Conservation (phyloP, 345 rosid genomes). For the Euclidium syriacum region DNA sequence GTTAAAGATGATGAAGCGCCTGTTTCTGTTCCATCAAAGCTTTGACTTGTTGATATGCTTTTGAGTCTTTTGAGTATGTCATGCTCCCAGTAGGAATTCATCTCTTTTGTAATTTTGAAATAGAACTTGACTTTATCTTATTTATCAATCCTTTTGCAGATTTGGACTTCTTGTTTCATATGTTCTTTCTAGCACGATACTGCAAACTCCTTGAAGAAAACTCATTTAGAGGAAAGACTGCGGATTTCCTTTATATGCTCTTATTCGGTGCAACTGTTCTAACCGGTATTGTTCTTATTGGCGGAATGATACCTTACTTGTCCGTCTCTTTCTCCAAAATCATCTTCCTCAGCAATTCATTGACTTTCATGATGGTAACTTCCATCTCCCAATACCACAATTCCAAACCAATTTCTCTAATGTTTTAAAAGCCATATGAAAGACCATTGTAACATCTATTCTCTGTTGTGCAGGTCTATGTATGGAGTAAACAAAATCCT, state of each 20-base stretch:
- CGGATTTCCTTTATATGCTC: constrained; percentile 96
- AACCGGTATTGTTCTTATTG: constrained; percentile 75
- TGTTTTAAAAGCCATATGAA: not conserved
- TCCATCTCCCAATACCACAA: not conserved
- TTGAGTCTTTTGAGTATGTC: not conserved
- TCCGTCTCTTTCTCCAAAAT: constrained; percentile 87
- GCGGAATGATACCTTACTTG: constrained; percentile 88
- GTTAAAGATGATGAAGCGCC: not conserved
- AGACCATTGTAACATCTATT: not conserved
- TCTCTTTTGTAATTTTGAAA: not conserved
- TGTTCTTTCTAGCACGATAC: constrained; percentile 94
- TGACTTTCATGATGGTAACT: constrained; percentile 96
- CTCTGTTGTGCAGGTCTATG: constrained; percentile 60
- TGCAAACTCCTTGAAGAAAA: constrained; percentile 98
- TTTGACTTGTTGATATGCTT: not conserved
- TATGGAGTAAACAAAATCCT: constrained; percentile 99
- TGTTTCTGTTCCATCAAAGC: not conserved
- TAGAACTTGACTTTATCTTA: not conserved
- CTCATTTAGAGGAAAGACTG: constrained; percentile 96
- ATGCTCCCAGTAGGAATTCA: no score
- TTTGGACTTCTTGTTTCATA: constrained; percentile 90
- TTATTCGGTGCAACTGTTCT: constrained; percentile 78
- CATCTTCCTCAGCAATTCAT: constrained; percentile 94
- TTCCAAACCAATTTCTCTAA: not conserved
- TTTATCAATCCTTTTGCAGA: constrained; percentile 41